Base-by-base conservation (phyloP, 768 basidiomycete species). In the Cytidiella melzeri region DNA sequence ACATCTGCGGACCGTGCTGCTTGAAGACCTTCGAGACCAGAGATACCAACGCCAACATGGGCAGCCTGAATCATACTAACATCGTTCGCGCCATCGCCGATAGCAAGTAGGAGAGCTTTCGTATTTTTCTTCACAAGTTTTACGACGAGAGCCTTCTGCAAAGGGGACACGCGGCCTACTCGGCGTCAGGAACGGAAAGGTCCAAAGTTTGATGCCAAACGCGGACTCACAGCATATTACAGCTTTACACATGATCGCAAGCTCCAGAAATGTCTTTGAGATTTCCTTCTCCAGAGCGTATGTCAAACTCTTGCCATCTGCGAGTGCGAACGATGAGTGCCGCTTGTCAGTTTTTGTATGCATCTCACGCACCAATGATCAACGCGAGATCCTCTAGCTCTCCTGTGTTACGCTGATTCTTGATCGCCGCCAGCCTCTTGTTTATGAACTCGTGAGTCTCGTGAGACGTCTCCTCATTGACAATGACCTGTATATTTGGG, bases 11-110 rank as follows among this genome's bases (percentile, higher is more conserved):
- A 95, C 41, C 96, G 83, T 28, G 96, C 96, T 39, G 96, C 96
- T 87, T 98, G 96, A 4, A 99, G 72, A 68, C 96, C 96, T 87
- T 99, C 95, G 20, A 97, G 89, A 46, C 95, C 95, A 40, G 94
- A 97, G 42, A 98, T 98, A 59, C 95, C 95, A 47, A 98, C 86
- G 25, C 95, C 95, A 41, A 98, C 90, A 62, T 98, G 95, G 0
- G 95, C 95, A 28, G 95, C 95, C 64, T 98, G 95, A 52, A 98
- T 98, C 95, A 98, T 98, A 63, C 91, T 91, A 57, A 98, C 95
- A 65, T 98, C 95, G 65, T 97, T 98, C 1, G 95, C 95, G 43
- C 95, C 95, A 56, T 98, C 95, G 19, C 95, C 95, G 44, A 98
- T 97, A 3, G 95, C 95, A 7, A 98, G 79, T n/a, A 96, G 73